phyloP scores from a whole-genome alignment of 2,329 filamentous ascomycete species.

The Thielaviopsis ethacetica region DNA sequence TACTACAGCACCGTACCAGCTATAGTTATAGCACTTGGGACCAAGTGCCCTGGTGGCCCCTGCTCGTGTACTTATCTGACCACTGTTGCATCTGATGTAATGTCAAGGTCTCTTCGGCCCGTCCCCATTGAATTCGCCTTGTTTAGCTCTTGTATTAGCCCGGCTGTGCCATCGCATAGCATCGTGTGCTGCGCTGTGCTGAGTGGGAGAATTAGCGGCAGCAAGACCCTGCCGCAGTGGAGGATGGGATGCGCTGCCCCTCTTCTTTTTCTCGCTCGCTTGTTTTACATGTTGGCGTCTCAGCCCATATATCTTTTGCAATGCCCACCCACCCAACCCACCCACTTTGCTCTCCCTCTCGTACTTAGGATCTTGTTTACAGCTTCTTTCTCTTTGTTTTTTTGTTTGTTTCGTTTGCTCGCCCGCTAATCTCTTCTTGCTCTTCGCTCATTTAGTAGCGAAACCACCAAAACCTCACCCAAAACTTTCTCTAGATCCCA shows the following conservation, averaged over 20 bases:
- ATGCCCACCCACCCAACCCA: not conserved
- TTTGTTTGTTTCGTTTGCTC: not conserved
- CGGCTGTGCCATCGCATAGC: too few species aligned
- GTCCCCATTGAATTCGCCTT: not conserved
- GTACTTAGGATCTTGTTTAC: not conserved
- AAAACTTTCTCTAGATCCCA: not conserved
- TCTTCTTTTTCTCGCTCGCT: not conserved
- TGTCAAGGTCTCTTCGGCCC: constrained; percentile 2
- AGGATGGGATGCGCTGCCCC: not conserved
- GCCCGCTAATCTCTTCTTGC: not conserved
- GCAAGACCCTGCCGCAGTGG: not conserved
- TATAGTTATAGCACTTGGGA: too few species aligned
- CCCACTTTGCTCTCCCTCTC: not conserved
- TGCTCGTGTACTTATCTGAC: not conserved
- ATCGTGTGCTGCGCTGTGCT: not conserved
- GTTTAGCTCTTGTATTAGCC: not conserved
- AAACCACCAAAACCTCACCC: not conserved
- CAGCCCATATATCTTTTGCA: not conserved
- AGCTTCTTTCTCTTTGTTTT: not conserved
- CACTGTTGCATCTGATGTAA: constrained; percentile 4
- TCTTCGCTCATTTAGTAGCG: not conserved
- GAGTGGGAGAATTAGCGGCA: not conserved
- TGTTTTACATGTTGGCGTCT: not conserved
- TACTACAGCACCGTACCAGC: too few species aligned
- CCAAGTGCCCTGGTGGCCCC: not conserved